These are phyloP conservation scores for Turnera subulata DNA, from an alignment of 345 rosid genomes.

Conservation along the genomic window DNA sequence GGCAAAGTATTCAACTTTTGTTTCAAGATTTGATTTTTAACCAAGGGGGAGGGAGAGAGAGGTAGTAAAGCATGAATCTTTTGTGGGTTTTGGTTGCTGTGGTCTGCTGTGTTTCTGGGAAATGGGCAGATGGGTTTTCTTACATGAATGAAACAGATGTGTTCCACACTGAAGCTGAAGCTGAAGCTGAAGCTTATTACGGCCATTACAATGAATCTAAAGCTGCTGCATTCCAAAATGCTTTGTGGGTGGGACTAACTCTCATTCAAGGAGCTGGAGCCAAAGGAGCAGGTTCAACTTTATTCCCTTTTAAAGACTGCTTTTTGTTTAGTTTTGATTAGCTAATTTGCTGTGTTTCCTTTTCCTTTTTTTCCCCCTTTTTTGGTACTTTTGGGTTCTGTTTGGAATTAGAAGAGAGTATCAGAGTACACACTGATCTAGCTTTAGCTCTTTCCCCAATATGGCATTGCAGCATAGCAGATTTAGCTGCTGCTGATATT, in stretches of 20 bases:
- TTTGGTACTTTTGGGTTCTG: background rate
- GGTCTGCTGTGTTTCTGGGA: conserved; percentile 20
- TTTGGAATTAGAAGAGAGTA: too few species aligned
- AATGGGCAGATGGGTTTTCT: conserved; percentile 38
- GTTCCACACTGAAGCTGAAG: conserved; percentile 41
- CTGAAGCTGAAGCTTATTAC: background rate
- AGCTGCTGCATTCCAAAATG: conserved; percentile 17
- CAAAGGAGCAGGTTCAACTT: conserved; percentile 68
- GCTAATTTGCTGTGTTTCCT: background rate
- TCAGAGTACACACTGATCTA: too few species aligned
- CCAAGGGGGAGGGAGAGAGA: background rate
- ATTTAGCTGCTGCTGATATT: too few species aligned
- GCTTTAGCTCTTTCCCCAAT: too few species aligned
- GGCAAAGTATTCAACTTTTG: too few species aligned
- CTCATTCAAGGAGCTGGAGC: conserved; percentile 70
- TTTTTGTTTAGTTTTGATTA: background rate
- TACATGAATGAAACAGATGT: conserved; percentile 58
- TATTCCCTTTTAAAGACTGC: background rate
- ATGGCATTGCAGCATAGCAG: too few species aligned
- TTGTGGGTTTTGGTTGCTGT: conserved; percentile 29
- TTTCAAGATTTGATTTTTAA: conserved; percentile 10
- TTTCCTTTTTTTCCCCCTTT: background rate
- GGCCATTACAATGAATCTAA: conserved; percentile 18
- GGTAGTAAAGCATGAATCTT: conserved; percentile 34
- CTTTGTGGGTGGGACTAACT: conserved; percentile 80